A percentile compares a stretch with the other conserved stretches of the same genome.
Evolutionary conservation across 1,284 basidiomycete species (phyloP).

Genomic region (Chalciporus sp.): DNA sequence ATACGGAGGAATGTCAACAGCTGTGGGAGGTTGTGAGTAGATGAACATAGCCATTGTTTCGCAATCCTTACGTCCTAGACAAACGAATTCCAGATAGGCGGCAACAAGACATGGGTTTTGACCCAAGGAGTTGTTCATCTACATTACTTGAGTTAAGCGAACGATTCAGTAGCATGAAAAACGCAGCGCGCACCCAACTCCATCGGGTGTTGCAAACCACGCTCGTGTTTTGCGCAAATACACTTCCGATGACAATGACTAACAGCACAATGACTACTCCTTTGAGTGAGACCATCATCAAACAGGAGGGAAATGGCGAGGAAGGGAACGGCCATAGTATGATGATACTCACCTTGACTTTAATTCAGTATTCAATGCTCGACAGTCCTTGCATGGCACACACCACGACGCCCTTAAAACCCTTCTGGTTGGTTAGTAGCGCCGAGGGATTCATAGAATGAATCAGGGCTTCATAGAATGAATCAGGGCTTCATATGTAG

Average conservation of each 20-base stretch:
- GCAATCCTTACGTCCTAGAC: background rate
- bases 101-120: background rate
- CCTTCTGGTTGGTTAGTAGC: background rate
- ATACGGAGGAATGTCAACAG: background rate
- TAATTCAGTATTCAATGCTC: background rate
- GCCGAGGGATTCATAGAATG: background rate
- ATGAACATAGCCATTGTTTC: too few species aligned
- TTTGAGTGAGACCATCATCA: background rate
- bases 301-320: background rate
- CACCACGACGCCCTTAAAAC: background rate
- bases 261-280: background rate
- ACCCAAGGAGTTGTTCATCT: background rate
- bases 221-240: background rate
- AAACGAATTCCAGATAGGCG: background rate
- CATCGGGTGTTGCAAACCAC: background rate
- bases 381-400: background rate
- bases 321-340: background rate
- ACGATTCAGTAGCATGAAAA: background rate
- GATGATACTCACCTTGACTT: background rate
- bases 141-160: background rate
- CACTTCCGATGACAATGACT: background rate
- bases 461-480: background rate
- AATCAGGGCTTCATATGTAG: background rate
- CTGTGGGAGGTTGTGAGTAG: too few species aligned
- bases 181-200: background rate